Conservation (phyloP, 805 yeast genomes). For the Barnettozyma pratensis region DNA sequence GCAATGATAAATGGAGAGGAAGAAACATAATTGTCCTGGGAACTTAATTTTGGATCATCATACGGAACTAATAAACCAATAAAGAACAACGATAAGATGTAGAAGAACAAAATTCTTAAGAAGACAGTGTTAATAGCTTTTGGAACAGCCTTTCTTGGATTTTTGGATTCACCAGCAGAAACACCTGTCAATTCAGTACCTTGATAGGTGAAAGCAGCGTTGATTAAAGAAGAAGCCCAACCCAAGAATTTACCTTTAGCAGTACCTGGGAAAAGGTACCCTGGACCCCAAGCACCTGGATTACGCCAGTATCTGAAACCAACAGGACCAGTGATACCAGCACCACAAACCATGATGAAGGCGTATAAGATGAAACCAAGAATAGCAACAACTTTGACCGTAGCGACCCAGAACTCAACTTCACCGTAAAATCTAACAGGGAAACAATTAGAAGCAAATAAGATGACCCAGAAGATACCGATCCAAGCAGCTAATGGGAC, state of each 20-base stretch:
- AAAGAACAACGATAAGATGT: conserved; percentile 60
- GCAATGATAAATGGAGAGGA: conserved; percentile 74
- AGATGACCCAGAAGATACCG: conserved; percentile 53
- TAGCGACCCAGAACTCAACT: conserved; percentile 70
- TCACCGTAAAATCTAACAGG: conserved; percentile 74
- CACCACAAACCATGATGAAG: conserved; percentile 71
- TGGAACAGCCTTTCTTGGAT: conserved; percentile 69
- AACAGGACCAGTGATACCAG: conserved; percentile 61
- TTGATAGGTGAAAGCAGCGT: conserved; percentile 77
- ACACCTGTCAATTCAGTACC: conserved; percentile 76
- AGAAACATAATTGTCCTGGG: conserved; percentile 36
- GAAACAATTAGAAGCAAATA: conserved; percentile 50
- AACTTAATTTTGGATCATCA: conserved; percentile 48
- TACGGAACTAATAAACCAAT: conserved; percentile 68
- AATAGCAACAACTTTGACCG: conserved; percentile 61
- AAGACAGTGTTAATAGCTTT: conserved; percentile 67
- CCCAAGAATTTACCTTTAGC: conserved; percentile 61
- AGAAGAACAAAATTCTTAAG: conserved; percentile 59
- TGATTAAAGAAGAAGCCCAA: conserved; percentile 62
- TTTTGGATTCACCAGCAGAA: conserved; percentile 67
- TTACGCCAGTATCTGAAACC: conserved; percentile 80
- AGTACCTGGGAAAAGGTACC: conserved; percentile 42
- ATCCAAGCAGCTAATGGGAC: conserved; percentile 76
- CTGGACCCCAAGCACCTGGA: conserved; percentile 74
- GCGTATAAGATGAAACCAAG: conserved; percentile 67